These are phyloP conservation scores for Karstenula rhodostoma DNA, from an alignment of 2,329 filamentous ascomycete species.

Conservation along the genomic window DNA sequence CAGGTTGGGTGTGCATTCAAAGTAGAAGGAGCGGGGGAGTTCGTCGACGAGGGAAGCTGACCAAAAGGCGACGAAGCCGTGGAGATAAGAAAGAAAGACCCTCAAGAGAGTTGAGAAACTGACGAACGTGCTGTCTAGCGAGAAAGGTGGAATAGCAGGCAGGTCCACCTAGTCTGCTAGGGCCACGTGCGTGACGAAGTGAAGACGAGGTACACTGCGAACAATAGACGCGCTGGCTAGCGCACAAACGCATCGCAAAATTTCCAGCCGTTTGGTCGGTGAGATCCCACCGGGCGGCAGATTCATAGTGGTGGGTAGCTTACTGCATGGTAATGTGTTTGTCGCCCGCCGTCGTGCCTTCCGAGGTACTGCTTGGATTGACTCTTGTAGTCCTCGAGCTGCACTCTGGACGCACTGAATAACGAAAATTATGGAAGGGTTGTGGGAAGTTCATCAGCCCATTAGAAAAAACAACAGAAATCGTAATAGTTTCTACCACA, in stretches of 20 bases:
- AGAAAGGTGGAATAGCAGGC: neutral
- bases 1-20: neutral
- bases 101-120: neutral
- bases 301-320: neutral
- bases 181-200: neutral
- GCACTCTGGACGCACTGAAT: neutral
- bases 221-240: neutral
- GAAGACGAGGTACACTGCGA: neutral
- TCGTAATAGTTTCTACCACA: neutral
- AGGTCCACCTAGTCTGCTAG: neutral
- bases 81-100: neutral
- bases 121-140: neutral
- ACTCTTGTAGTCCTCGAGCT: neutral
- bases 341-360: neutral
- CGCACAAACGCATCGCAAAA: neutral
- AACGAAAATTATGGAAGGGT: neutral
- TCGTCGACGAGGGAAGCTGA: neutral
- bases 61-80: neutral
- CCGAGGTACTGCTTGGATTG: neutral
- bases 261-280: neutral
- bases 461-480: neutral
- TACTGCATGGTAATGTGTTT: neutral
- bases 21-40: neutral
- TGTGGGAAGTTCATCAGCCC: neutral
- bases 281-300: neutral